Evolutionary conservation across 2,329 filamentous ascomycete species (phyloP).

Genomic region (Grosmannia huntii): DNA sequence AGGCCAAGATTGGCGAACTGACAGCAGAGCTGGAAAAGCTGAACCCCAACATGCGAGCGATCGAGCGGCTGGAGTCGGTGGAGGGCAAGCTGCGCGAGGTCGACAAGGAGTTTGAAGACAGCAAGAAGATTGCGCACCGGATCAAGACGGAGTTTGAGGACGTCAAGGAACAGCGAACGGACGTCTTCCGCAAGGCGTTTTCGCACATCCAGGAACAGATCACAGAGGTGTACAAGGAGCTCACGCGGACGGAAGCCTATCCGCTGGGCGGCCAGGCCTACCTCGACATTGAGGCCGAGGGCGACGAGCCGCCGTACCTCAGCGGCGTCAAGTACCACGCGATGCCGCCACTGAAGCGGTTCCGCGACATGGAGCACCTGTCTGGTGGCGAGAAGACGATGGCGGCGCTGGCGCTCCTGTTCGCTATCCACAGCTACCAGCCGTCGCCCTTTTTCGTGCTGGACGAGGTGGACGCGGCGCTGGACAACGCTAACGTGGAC

Average conservation of each 20-base stretch:
- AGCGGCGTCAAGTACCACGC: constrained; percentile 97
- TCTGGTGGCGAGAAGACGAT: constrained; percentile 98
- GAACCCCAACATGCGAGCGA: constrained; percentile 91
- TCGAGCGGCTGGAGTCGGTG: constrained; percentile 78
- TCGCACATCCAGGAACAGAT: constrained; percentile 92
- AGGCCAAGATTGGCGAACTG: constrained; percentile 64
- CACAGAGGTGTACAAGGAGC: constrained; percentile 82
- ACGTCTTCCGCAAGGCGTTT: constrained; percentile 93
- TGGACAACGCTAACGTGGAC: constrained; percentile 96
- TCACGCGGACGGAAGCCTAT: constrained; percentile 82
- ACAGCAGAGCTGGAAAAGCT: constrained; percentile 79
- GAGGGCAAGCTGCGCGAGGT: constrained; percentile 71
- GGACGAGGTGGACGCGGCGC: constrained; percentile 91
- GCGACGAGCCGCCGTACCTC: constrained; percentile 79
- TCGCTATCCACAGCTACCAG: constrained; percentile 93
- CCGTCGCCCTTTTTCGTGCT: constrained; percentile 95
- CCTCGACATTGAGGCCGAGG: constrained; percentile 84
- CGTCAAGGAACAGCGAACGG: constrained; percentile 69
- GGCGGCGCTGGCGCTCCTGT: constrained; percentile 89
- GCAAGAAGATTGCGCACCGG: constrained; percentile 55
- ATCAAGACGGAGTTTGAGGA: constrained; percentile 48
- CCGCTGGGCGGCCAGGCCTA: constrained; percentile 83
- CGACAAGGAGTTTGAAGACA: constrained; percentile 80
- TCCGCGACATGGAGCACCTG: constrained; percentile 97
- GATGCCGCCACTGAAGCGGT: constrained; percentile 96